A percentile compares a stretch with the other conserved stretches of the same genome.
Conservation (phyloP, 257 asterid genomes). For the Handroanthus guayacan region DNA sequence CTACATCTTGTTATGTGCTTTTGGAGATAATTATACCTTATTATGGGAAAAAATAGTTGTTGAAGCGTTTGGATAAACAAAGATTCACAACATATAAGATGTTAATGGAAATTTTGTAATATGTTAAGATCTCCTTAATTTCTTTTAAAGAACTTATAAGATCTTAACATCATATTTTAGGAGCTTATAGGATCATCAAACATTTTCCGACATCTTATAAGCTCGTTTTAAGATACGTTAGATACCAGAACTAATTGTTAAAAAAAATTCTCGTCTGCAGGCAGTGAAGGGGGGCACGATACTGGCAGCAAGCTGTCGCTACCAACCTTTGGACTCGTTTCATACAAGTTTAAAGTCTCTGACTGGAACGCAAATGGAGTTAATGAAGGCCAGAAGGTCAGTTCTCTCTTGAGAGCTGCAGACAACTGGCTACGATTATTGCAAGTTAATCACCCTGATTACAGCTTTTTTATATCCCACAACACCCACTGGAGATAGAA, state of each 20-base stretch:
- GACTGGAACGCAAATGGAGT: slow-evolving; percentile 50
- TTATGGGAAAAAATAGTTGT: too few species aligned
- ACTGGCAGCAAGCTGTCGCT: slow-evolving; percentile 43
- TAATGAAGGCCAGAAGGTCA: slow-evolving; percentile 45
- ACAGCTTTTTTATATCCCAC: slow-evolving; percentile 50
- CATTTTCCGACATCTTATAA: too few species aligned
- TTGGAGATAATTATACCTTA: too few species aligned
- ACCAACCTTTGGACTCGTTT: slow-evolving; percentile 67
- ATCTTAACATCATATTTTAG: too few species aligned
- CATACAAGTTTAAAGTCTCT: slow-evolving; percentile 59
- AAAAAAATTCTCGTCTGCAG: slow-evolving; percentile 20
- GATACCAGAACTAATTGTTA: neutral
- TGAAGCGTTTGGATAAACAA: too few species aligned
- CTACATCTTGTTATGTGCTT: too few species aligned
- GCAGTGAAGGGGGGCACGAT: slow-evolving; percentile 31
- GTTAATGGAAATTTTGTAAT: too few species aligned
- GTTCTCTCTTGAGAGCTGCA: slow-evolving; percentile 54
- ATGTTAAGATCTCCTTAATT: too few species aligned
- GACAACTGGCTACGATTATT: slow-evolving; percentile 58
- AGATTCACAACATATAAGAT: too few species aligned
- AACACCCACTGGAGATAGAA: slow-evolving; percentile 41
- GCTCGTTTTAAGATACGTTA: too few species aligned
- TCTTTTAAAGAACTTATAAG: too few species aligned
- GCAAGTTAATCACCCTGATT: slow-evolving; percentile 62
- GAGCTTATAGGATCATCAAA: too few species aligned